Evolutionary conservation across 768 basidiomycete species (phyloP), one percentile per base, ranked within the genome.

Genomic region (Jaapia argillacea): DNA sequence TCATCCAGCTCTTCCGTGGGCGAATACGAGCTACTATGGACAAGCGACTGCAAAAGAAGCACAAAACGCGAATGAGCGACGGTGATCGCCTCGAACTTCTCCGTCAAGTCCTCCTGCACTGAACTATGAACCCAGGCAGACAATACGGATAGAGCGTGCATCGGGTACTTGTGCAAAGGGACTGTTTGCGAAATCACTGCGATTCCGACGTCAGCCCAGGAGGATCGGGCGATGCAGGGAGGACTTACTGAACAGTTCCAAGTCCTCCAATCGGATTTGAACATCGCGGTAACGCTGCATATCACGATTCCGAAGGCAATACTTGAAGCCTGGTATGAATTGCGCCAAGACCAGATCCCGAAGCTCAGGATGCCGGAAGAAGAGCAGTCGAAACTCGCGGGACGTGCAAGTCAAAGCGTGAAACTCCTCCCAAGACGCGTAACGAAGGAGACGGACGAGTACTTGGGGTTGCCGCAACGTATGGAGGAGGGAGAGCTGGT

Each of bases 21-120:
- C 4, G 67, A 58, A 33, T 67, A 52, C 18, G 60, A 54, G 1
- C 79, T 77, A 45, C 79, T 79, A 53, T 88, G 78, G 1, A 79
- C 76, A 35, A 86, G 62, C 2, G 83, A 75, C 50, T 88, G 86
- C 3, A 88, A 62, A 14, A 85, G 65, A 14, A 89, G 71, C 18
- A 86, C 79, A 51, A 85, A 77, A 6, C 85, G 76, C 12, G 85
- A 82, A 54, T 89, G 84, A 2, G 80, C 74, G 20, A 72, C 72
- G 2, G 76, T 63, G 6, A 84, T 60, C 3, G 67, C 58, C 24
- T 66, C 60, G n/a, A 79, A 63, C 31, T 64, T 65, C 12, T 57
- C 43, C 4, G 65, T 62, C 40, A 54, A 50, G 37, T 51, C 49
- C 48, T 68, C 60, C 46, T 66, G 59, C 10, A 47, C 43, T 28